Evolutionary conservation across 2,329 filamentous ascomycete species (phyloP), one percentile per base, ranked within the genome.

Genomic region (Aspergillus viridinutans): DNA sequence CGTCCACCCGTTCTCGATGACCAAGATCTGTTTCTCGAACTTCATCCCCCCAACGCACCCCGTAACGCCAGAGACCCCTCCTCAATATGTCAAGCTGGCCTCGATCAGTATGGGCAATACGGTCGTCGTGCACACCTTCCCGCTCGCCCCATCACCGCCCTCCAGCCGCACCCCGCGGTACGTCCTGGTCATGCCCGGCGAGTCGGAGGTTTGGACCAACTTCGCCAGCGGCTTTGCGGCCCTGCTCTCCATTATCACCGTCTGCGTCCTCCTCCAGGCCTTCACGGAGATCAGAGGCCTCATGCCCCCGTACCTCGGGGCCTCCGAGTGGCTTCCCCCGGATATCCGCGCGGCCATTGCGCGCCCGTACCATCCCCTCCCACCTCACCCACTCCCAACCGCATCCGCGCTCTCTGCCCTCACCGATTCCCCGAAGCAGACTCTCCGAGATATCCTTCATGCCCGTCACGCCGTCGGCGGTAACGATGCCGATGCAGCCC

Each of bases 71-170:
- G 71, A 76, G 54, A 76, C 76, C 52, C 68, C 72, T 40, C 79
- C 83, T 17, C 82, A 86, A 64, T 85, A 85, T 67, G 77, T 95
- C 64, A 90, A 90, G 65, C 83, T 96, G 3, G 92, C 90, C 29
- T 92, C 89, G 49, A 88, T 90, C 43, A 91, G 89, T 50, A 86
- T 95, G 64, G 88, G 86, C 58, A 92, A 92, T 70, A 90, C 86
- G 0, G 85, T 92, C 43, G 85, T 89, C 29, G 86, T 96, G 26
- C 90, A 96, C 73, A 88, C 85, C 42, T 86, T 96, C 60, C 86
- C 90, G 0, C 81, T 96, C 5, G 71, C 76, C 4, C 76, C 76
- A 9, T 72, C 70, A 35, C 76, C 77, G 7, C 64, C 72, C 3
- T 61, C 68, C n/a, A 78, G 78, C 9, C 66, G 77, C 23, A 74